A percentile compares a stretch with the other conserved stretches of the same genome.
Evolutionary conservation across 371 early-diverging fungal genomes (phyloP).

Genomic region (Zychaea mexicana): DNA sequence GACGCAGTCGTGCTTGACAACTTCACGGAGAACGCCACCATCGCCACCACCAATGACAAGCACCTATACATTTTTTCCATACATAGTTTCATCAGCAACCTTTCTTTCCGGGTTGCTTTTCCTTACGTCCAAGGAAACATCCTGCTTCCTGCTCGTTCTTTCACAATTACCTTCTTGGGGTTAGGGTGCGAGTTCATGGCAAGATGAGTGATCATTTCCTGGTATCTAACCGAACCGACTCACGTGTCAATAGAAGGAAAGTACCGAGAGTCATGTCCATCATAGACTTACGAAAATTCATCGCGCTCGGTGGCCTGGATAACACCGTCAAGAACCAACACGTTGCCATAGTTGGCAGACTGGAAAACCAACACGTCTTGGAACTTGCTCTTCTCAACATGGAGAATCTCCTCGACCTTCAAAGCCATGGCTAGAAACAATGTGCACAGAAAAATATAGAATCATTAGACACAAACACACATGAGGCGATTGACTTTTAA

Average conservation of each 20-base stretch:
- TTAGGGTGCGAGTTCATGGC: conserved; percentile 94
- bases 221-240: conserved; percentile 66
- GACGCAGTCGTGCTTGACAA: conserved; percentile 93
- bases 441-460: no score
- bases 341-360: conserved; percentile 92
- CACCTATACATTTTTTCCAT: conserved; percentile 53
- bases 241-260: conserved; percentile 8
- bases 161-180: conserved; percentile 79
- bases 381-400: conserved; percentile 89
- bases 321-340: conserved; percentile 95
- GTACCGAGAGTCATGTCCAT: no score
- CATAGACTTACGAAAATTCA: conserved; percentile 94
- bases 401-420: conserved; percentile 92
- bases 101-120: neutral
- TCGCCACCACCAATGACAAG: conserved; percentile 99
- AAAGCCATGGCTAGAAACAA: conserved; percentile 80
- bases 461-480: no score
- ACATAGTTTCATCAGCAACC: neutral
- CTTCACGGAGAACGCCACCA: conserved; percentile 97
- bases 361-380: conserved; percentile 98
- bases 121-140: neutral
- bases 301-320: conserved; percentile 98
- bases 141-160: neutral
- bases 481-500: no score
- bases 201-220: conserved; percentile 98